Conservation (phyloP, 2,329 filamentous ascomycete genomes). For the Plenodomus lindquistii region DNA sequence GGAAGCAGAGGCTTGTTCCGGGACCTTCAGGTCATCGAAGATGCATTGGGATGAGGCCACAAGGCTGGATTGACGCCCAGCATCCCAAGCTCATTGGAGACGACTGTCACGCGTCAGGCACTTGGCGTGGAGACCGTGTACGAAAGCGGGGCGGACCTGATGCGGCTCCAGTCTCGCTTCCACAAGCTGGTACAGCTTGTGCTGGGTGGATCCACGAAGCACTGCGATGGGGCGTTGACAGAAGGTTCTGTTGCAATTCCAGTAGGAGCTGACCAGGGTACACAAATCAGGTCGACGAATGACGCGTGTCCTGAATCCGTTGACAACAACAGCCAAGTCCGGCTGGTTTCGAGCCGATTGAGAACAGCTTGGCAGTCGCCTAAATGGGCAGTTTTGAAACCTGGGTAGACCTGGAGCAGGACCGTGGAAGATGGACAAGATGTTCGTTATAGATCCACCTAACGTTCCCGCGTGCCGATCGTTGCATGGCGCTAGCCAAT, state of each 20-base stretch:
- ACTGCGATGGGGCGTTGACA: conserved; percentile 24
- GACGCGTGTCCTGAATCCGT: conserved; percentile 14
- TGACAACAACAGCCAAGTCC: conserved; percentile 36
- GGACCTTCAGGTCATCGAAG: conserved; percentile 18
- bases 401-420: conserved; percentile 13
- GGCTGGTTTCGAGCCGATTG: conserved; percentile 25
- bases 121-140: conserved; percentile 18
- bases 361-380: conserved; percentile 18
- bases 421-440: conserved; percentile 17
- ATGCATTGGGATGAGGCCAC: conserved; percentile 29
- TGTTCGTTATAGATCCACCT: conserved; percentile 11
- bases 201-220: conserved; percentile 18
- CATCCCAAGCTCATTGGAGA: conserved; percentile 24
- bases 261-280: conserved; percentile 29
- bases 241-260: conserved; percentile 32
- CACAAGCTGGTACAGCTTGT: conserved; percentile 22
- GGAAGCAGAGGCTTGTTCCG: conserved; percentile 23
- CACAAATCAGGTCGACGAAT: conserved; percentile 35
- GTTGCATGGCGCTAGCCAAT: conserved; percentile 6
- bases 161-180: conserved; percentile 39
- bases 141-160: conserved; percentile 16
- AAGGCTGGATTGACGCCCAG: conserved; percentile 26
- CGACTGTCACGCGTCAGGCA: conserved; percentile 21
- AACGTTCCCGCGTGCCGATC: conserved; percentile 11
- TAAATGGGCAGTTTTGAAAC: conserved; percentile 27